These are phyloP conservation scores for Fusarium transvaalense DNA, from an alignment of 2,329 filamentous ascomycete species.

Conservation along the genomic window DNA sequence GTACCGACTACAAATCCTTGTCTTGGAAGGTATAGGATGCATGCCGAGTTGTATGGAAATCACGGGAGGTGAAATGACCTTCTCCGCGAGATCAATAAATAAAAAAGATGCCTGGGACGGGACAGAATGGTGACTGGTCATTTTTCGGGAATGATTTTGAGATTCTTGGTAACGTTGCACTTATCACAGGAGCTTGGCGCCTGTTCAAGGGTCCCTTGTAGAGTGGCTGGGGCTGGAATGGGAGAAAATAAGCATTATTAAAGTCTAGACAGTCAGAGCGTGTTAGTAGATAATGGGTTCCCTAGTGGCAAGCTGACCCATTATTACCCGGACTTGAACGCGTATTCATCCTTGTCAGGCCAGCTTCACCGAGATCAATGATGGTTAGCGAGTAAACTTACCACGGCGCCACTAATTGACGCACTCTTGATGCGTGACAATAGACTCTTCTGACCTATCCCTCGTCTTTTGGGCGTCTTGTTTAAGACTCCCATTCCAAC, in stretches of 20 bases:
- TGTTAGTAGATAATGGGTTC: neutral
- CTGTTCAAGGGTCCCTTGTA: neutral
- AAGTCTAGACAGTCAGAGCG: neutral
- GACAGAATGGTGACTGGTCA: constrained; percentile 6
- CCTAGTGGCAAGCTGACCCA: neutral
- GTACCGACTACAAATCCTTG: neutral
- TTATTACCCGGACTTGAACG: neutral
- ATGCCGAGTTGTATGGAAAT: neutral
- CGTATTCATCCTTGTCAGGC: neutral
- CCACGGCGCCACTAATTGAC: neutral
- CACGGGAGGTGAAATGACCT: neutral
- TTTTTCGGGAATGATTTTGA: constrained; percentile 1
- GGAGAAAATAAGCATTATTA: neutral
- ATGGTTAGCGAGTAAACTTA: neutral
- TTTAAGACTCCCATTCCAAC: constrained; percentile 1
- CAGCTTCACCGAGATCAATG: neutral
- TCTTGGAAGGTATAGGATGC: neutral
- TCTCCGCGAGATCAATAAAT: neutral
- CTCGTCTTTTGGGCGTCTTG: neutral
- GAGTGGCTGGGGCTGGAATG: neutral
- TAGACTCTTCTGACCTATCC: constrained; percentile 1
- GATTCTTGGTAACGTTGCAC: constrained; percentile 1
- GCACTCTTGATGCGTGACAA: constrained; percentile 5
- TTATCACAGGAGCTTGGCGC: constrained; percentile 2
- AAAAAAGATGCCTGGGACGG: neutral